Percentiles rank a stretch among this genome's conserved stretches.
These are phyloP conservation scores for Lachnellula occidentalis DNA, from an alignment of 2,329 filamentous ascomycete species.

Conservation along the genomic window DNA sequence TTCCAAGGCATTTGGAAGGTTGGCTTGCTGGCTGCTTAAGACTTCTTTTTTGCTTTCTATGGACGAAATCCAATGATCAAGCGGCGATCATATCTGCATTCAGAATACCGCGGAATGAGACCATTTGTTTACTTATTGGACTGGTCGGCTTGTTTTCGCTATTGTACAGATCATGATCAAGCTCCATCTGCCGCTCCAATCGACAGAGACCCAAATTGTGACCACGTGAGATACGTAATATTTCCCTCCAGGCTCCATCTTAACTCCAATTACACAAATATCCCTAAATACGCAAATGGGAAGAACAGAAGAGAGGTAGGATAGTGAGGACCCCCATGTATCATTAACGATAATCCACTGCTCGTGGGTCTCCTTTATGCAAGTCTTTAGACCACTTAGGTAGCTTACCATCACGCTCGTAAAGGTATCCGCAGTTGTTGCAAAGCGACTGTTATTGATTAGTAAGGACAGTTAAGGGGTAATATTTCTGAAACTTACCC, in stretches of 20 bases:
- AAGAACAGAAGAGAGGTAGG: not conserved
- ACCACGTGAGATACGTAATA: conserved; percentile 12
- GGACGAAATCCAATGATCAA: not conserved
- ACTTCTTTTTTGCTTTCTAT: not conserved
- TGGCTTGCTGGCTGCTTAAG: not conserved
- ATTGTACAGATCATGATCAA: conserved; percentile 4
- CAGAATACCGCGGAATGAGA: not conserved
- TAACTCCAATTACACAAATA: conserved; percentile 12
- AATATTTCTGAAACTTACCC: conserved; percentile 50
- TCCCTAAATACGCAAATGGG: conserved; percentile 5
- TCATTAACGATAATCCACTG: conserved; percentile 30
- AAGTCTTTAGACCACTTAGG: conserved; percentile 72
- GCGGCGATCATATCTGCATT: not conserved
- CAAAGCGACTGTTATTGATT: conserved; percentile 59
- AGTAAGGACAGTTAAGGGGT: conserved; percentile 15
- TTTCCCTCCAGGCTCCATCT: conserved; percentile 6
- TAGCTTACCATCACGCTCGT: conserved; percentile 78
- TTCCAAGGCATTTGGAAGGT: not conserved
- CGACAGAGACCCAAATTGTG: conserved; percentile 3
- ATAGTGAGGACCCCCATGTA: not conserved
- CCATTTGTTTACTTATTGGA: not conserved
- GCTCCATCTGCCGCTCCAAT: conserved; percentile 1
- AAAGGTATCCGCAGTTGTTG: conserved; percentile 86
- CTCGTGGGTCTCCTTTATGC: conserved; percentile 40
- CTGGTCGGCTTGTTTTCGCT: not conserved